Evolutionary conservation across 306 rosid genomes (phyloP), one percentile per base, ranked within the genome.

Genomic region (Prunus mume): DNA sequence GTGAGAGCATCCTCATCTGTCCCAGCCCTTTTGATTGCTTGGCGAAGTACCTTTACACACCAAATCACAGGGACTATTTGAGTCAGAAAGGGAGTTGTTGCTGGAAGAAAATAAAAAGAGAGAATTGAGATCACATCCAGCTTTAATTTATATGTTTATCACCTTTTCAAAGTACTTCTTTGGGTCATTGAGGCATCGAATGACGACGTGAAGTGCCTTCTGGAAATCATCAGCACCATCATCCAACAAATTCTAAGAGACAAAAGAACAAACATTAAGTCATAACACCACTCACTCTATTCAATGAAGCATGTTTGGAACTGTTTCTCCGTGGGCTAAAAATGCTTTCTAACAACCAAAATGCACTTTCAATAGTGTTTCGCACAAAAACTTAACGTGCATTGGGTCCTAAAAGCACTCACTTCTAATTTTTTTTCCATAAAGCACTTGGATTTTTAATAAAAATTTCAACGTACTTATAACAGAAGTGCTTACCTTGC

Each of bases 101-200:
- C 60, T 14, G 12, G 14, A 25, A 63, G 4, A 7, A 49, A 82
- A 67, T 18, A 6, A 20, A 18, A 32, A 32, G 0, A 27, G 60
- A 27, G 25, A 69, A 50, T 49, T 18, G 12, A 46, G 28, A 3
- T 47, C 6, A 52, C 6, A 14, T 51, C 9, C 57, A 18, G 57
- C 57, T 52, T 5, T 13, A 52, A 38, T 38, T 5, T 57, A 6
- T 47, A 13, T 15, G 14, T 15, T 6, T 9, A 4, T 76, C 28
- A 90, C 96, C 98, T 93, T 91, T 65, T 88, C 96, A 70, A 82
- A 93, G 86, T 93, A 93, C 83, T 88, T 91, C 34, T 62, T 50
- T 57, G 79, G 98, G 69, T 91, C 93, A 65, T 41, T 82, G 80
- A 83, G 80, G 86, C 82, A 32, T 27, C 96, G 90, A 65, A 91